phyloP scores from a whole-genome alignment of 2,329 filamentous ascomycete species.

The Nemania abortiva region DNA sequence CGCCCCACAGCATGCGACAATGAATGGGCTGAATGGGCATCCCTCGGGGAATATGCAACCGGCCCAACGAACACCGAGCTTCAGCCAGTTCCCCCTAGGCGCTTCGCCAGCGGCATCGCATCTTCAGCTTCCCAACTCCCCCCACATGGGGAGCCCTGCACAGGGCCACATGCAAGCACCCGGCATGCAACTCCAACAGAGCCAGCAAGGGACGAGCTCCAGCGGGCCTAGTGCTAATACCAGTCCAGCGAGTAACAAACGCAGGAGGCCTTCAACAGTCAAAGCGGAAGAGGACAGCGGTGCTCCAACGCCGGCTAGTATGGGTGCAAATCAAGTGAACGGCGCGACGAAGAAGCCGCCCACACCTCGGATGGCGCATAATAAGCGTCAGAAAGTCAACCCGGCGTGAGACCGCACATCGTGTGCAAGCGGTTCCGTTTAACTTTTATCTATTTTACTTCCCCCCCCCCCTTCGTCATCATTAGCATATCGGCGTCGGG shows the following conservation, averaged over 20 bases:
- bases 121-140: conserved; percentile 72
- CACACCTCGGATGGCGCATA: conserved; percentile 64
- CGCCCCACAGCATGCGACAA: conserved; percentile 51
- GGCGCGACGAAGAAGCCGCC: conserved; percentile 64
- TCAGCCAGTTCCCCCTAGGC: conserved; percentile 69
- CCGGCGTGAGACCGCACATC: conserved; percentile 39
- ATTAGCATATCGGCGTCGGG: conserved; percentile 48
- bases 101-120: conserved; percentile 71
- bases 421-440: neutral
- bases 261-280: conserved; percentile 67
- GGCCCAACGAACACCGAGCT: conserved; percentile 66
- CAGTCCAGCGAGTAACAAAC: conserved; percentile 71
- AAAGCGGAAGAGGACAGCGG: conserved; percentile 68
- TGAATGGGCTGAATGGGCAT: conserved; percentile 63
- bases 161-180: conserved; percentile 73
- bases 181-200: conserved; percentile 74
- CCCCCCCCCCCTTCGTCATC: conserved; percentile 21
- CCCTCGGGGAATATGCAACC: conserved; percentile 55
- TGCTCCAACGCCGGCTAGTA: conserved; percentile 62
- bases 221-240: conserved; percentile 76
- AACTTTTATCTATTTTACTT: neutral
- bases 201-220: conserved; percentile 75
- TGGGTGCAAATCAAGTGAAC: conserved; percentile 62
- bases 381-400: conserved; percentile 65
- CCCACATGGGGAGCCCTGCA: conserved; percentile 71